phyloP scores from a whole-genome alignment of 2,329 filamentous ascomycete species.

The Botrytis fragariae region DNA sequence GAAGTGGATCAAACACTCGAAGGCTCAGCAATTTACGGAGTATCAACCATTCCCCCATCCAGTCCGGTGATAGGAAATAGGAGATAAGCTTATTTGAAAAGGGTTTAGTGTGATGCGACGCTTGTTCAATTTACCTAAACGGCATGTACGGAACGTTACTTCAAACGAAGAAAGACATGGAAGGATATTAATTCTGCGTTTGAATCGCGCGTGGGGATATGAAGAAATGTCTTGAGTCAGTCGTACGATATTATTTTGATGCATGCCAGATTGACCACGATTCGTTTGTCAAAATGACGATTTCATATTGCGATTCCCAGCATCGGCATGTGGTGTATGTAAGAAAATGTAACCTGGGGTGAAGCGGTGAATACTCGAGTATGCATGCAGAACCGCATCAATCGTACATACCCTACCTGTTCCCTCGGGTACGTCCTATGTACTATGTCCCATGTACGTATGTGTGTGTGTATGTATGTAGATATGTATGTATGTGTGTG shows the following conservation, averaged over 20 bases:
- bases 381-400: neutral
- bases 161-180: neutral
- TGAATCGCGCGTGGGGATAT: neutral
- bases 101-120: neutral
- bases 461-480: no score
- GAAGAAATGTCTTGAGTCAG: neutral
- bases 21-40: neutral
- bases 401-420: neutral
- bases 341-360: neutral
- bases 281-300: neutral
- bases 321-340: neutral
- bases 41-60: neutral
- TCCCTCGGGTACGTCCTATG: neutral
- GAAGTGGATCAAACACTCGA: neutral
- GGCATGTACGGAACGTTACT: neutral
- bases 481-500: neutral
- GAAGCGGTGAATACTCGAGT: neutral
- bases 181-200: neutral
- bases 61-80: neutral
- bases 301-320: neutral
- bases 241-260: neutral
- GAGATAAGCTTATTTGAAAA: neutral
- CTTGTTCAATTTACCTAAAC: neutral
- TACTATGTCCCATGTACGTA: neutral
- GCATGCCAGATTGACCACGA: slow-evolving; percentile 1